Base-by-base conservation (phyloP, 768 basidiomycete genomes). In the Hypholoma fasciculare region DNA sequence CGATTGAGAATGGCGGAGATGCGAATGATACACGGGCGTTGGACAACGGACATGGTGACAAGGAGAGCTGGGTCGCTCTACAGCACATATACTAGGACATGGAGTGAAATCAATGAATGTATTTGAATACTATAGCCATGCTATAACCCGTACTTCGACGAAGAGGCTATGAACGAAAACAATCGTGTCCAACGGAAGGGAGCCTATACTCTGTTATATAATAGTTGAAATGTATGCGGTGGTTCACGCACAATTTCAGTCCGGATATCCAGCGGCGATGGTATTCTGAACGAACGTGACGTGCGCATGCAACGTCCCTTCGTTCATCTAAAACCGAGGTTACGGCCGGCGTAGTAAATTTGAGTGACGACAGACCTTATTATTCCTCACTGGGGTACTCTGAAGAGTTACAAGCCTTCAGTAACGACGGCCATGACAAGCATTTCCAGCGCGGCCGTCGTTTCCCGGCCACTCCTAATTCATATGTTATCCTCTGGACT, bases 401-500 rank as follows among this genome's bases (percentile, higher is more conserved):
- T 88, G 67, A 58, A 90, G 68, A 1, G 70, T 71, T 3, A 78
- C 68, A 38, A 91, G 67, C 38, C 77, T 44, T 82, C 72, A 2
- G 82, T 78, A 8, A 84, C 82, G 87, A 89, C 90, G 36, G 74
- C 74, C 19, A 71, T 71, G 0, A 77, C 69, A 2, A 78, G 73
- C 11, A 70, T 74, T 2, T 74, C 72, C 23, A 71, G 68, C 0
- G 75, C 63, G 0, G 80, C 77, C 0, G 79, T 73, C 65, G 85
- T 87, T 72, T 92, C 90, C 90, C 90, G 92, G 3, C 90, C 87
- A 1, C 90, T 78, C 58, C 86, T 20, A 78, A 73, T 52, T 86
- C 85, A 59, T 76, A 79, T 40, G 75, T 66, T 17, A 87, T 74
- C 17, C 90, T 87, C 0, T 1, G 46, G 43, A 19, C 47, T 39